Conservation (phyloP, 2,329 filamentous ascomycete genomes). For the Claviceps digitariae region DNA sequence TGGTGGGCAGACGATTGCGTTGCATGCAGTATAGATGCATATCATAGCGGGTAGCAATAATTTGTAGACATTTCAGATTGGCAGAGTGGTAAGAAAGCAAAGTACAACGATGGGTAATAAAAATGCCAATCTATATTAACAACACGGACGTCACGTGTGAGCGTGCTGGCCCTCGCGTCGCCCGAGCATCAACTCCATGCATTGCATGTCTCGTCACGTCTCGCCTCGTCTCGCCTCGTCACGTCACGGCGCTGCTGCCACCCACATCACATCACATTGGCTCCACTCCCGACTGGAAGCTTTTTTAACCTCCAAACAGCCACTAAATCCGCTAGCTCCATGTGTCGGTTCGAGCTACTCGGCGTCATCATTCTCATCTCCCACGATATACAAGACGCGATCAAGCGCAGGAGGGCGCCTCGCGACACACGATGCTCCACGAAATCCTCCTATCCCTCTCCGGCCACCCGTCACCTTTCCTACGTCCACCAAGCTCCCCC, state of each 20-base stretch:
- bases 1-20: background rate
- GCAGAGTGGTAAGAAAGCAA: too few species aligned
- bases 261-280: background rate
- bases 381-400: conserved; percentile 28
- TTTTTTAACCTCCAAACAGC: too few species aligned
- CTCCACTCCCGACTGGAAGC: background rate
- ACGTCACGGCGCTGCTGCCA: background rate
- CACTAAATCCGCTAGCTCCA: conserved; percentile 12
- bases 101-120: too few species aligned
- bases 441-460: conserved; percentile 95
- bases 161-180: background rate
- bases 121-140: too few species aligned
- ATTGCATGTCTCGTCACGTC: background rate
- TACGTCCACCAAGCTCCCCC: conserved; percentile 39
- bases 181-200: background rate
- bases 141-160: background rate
- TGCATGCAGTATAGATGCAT: background rate
- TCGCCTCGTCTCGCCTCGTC: background rate
- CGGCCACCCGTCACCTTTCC: conserved; percentile 81
- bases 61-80: background rate
- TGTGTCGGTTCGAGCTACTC: conserved; percentile 42
- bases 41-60: background rate
- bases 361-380: conserved; percentile 35
- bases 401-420: conserved; percentile 20
- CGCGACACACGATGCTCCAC: conserved; percentile 64